These are phyloP conservation scores for Massariosphaeria phaeospora DNA, from an alignment of 495 filamentous ascomycete species.

Conservation along the genomic window DNA sequence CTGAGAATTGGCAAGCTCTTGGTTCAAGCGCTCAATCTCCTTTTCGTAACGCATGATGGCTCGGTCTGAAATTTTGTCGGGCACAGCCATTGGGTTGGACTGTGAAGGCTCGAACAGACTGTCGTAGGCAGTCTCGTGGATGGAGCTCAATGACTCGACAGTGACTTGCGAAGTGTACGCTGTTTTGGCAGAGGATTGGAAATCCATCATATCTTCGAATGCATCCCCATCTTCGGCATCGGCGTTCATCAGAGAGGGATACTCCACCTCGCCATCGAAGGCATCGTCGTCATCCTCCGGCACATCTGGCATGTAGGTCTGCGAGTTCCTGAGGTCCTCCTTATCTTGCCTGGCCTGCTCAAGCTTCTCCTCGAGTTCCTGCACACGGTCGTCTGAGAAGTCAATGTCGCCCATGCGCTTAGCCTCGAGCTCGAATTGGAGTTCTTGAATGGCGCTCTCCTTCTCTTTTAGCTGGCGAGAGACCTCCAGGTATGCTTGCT, in stretches of 20 bases:
- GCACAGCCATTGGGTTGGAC: conserved; percentile 7
- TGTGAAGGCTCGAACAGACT: conserved; percentile 16
- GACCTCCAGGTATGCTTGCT: conserved; percentile 25
- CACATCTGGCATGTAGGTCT: background rate
- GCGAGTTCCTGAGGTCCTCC: conserved; percentile 12
- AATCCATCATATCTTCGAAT: conserved; percentile 24
- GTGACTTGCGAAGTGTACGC: conserved; percentile 13
- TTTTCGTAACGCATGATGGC: conserved; percentile 34
- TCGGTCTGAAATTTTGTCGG: conserved; percentile 30
- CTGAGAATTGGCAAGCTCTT: conserved; percentile 27
- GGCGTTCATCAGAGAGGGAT: no score
- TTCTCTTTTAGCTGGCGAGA: conserved; percentile 32
- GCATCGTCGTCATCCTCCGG: conserved; percentile 12
- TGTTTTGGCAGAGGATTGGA: conserved; percentile 6
- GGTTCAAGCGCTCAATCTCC: conserved; percentile 26
- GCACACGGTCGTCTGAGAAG: conserved; percentile 23
- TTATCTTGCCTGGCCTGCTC: conserved; percentile 24
- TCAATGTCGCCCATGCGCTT: conserved; percentile 33
- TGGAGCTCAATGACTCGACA: background rate
- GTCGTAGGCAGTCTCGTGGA: conserved; percentile 16
- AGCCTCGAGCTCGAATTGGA: conserved; percentile 35
- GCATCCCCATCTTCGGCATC: conserved; percentile 17
- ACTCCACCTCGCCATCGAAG: no score
- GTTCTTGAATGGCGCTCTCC: conserved; percentile 26
- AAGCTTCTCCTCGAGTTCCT: conserved; percentile 30